A percentile compares a stretch with the other conserved stretches of the same genome.
These are phyloP conservation scores for Lachnellula occidentalis DNA, from an alignment of 2,329 filamentous ascomycete species.

Conservation along the genomic window DNA sequence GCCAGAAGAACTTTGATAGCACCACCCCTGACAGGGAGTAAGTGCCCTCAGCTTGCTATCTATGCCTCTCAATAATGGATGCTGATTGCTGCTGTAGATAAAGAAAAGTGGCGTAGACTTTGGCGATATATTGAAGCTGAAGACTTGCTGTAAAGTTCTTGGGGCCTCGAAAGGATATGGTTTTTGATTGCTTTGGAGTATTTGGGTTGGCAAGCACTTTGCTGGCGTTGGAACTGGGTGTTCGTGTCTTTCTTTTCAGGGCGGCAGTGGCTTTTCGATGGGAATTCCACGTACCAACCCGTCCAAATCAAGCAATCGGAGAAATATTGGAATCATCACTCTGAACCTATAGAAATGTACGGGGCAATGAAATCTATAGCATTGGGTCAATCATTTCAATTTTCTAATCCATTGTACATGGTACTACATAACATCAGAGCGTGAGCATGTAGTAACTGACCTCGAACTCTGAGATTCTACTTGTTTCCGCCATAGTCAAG, in stretches of 20 bases:
- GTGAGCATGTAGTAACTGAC: background rate
- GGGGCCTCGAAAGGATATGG: background rate
- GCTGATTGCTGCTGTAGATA: conserved; percentile 1
- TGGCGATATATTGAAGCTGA: background rate
- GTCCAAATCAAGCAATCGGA: background rate
- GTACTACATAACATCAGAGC: background rate
- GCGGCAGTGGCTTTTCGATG: too few relatives aligned
- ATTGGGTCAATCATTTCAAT: background rate
- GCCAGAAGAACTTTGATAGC: conserved; percentile 3
- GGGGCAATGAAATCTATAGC: background rate
- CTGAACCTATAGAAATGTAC: background rate
- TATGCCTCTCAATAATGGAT: background rate
- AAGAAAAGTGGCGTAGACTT: conserved; percentile 7
- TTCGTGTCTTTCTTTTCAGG: background rate
- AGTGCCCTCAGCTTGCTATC: background rate
- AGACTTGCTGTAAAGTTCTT: background rate
- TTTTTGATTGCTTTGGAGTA: too few relatives aligned
- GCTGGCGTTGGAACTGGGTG: too few relatives aligned
- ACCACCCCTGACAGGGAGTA: background rate
- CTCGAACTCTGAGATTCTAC: background rate
- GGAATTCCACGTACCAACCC: background rate
- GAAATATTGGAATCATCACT: background rate
- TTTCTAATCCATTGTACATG: background rate
- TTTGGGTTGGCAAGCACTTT: too few relatives aligned
- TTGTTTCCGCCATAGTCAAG: too few relatives aligned